Evolutionary conservation across 345 rosid species (phyloP), one percentile per base, ranked within the genome.

Genomic region (Garcia nutans): DNA sequence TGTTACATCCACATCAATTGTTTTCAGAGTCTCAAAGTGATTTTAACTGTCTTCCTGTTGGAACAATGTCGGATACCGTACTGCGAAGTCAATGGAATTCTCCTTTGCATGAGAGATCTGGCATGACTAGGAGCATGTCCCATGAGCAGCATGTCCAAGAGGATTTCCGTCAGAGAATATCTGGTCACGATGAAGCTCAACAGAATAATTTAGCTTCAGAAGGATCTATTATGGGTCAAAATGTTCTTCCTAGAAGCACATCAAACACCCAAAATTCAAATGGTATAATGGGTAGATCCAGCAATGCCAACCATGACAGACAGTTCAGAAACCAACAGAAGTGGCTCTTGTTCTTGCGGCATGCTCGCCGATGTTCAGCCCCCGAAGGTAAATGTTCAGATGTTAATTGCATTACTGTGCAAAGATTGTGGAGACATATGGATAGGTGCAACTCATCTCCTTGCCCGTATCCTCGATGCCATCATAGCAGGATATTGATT

Each of bases 311-410:
- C 75, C 88, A 77, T 47, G 93, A 91, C 50, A 83, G 80, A 65
- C 90, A 87, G 76, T 90, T 85, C 68, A 84, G 85, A 69, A 85
- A 88, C 77, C 99, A 96, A 80, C 87, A 83, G 82, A 90, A 79
- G 76, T 96, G 99, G 99, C 92, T 96, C 77, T 79, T 96, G 84
- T 87, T 93, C 80, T 80, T 96, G 80, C 84, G 89, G 65, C 99
- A 96, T 88, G 98, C 99, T 64, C 91, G 92, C 45, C 74, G 80
- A 72, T 96, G 99, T 83, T 73, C 88, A 71, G 87, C 91, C 45
- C 90, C 95, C 28, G 96, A 89, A 84, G 99, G 97, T 74, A 89
- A 86, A 83, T 96, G 99, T 82, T 88, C 55, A 45, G 94, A 85
- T 13, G 70, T n/a, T 72, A 78, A 88, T 81, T 93, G 99, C 66